phyloP scores from a whole-genome alignment of 2,329 filamentous ascomycete genomes.

The Botrytis tulipae region DNA sequence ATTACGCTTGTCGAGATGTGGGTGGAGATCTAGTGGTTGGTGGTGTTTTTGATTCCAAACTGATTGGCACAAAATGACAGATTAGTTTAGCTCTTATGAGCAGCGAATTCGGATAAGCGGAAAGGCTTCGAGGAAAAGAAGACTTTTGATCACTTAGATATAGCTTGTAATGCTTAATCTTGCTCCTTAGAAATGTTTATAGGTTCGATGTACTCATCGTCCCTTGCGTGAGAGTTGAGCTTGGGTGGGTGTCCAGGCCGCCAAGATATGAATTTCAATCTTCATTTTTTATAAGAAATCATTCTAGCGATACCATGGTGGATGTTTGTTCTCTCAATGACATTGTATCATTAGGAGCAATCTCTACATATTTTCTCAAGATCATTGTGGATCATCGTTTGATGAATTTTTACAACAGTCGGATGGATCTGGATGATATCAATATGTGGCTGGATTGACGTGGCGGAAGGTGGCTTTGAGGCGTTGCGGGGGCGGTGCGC shows the following conservation, averaged over 20 bases:
- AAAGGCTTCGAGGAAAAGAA: not conserved
- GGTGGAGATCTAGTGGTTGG: not conserved
- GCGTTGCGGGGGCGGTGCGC: slow-evolving; percentile 4
- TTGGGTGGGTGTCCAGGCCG: not conserved
- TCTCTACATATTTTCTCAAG: not conserved
- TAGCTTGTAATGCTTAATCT: not conserved
- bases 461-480: not conserved
- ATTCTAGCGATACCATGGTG: not conserved
- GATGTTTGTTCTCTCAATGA: not conserved
- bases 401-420: not conserved
- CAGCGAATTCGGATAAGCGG: not conserved
- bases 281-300: not conserved
- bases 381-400: not conserved
- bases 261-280: too few relatives aligned
- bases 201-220: not conserved
- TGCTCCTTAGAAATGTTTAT: not conserved
- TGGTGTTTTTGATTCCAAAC: not conserved
- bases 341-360: not conserved
- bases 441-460: not conserved
- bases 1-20: not conserved
- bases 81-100: not conserved
- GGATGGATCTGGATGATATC: not conserved
- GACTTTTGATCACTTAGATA: not conserved
- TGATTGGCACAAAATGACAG: not conserved
- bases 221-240: not conserved